Percentiles rank a stretch among this genome's conserved stretches.
These are phyloP conservation scores for Cymbidium sinense DNA, from an alignment of 106 monocot species.

Conservation along the genomic window DNA sequence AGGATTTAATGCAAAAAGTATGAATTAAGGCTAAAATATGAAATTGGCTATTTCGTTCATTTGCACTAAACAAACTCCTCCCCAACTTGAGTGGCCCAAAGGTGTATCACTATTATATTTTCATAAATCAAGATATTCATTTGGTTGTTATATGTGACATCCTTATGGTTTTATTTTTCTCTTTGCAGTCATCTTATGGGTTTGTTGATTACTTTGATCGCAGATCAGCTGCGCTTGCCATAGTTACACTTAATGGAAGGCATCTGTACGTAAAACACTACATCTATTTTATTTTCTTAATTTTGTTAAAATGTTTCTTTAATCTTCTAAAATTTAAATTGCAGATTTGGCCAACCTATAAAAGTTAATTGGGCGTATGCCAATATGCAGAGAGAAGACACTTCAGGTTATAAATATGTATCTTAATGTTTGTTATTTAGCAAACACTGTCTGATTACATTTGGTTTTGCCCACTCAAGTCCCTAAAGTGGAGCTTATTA, in stretches of 20 bases:
- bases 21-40: neutral
- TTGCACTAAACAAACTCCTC: neutral
- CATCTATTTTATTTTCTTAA: neutral
- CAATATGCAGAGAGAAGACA: constrained; percentile 81
- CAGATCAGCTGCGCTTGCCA: constrained; percentile 71
- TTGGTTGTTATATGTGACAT: neutral
- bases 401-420: constrained; percentile 37
- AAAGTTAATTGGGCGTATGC: constrained; percentile 96
- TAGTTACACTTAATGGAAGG: constrained; percentile 76
- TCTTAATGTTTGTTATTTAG: neutral
- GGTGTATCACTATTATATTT: neutral
- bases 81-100: neutral
- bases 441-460: neutral
- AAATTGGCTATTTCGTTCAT: neutral
- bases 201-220: constrained; percentile 31
- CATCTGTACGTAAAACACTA: constrained; percentile 36
- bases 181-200: constrained; percentile 69
- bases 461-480: too few species aligned
- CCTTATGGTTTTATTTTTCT: neutral
- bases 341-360: constrained; percentile 71
- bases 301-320: neutral
- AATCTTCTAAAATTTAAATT: neutral
- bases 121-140: neutral
- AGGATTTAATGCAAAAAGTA: neutral
- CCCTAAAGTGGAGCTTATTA: too few species aligned